Evolutionary conservation across 495 filamentous ascomycete genomes (phyloP).

Genomic region (Aspergillus avenaceus): DNA sequence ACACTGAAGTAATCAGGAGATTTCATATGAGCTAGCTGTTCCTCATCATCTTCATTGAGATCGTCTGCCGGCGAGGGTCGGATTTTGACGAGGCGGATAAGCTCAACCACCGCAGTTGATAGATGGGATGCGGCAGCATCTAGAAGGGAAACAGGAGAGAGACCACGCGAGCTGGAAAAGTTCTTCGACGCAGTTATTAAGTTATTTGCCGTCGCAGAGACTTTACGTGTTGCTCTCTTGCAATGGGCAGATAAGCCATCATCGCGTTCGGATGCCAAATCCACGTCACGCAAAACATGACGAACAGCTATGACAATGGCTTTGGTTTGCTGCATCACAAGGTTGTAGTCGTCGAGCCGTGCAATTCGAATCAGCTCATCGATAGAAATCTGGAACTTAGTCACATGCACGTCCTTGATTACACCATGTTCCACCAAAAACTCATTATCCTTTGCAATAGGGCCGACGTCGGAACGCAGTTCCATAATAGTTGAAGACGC

Average conservation of each 20-base stretch:
- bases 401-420: constrained; percentile 87
- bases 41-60: constrained; percentile 70
- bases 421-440: constrained; percentile 70
- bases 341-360: constrained; percentile 64
- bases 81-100: constrained; percentile 80
- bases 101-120: constrained; percentile 76
- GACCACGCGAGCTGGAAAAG: constrained; percentile 70
- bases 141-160: constrained; percentile 91
- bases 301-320: constrained; percentile 74
- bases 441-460: constrained; percentile 63
- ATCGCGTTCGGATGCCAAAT: constrained; percentile 45
- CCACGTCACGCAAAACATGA: constrained; percentile 73
- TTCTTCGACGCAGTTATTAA: constrained; percentile 92
- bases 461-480: constrained; percentile 55
- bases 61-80: constrained; percentile 68
- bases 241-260: constrained; percentile 40
- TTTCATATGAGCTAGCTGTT: constrained; percentile 39
- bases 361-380: constrained; percentile 85
- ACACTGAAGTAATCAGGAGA: constrained; percentile 48
- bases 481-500: constrained; percentile 74
- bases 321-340: constrained; percentile 77
- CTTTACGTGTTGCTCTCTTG: constrained; percentile 67
- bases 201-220: constrained; percentile 91
- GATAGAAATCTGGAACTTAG: constrained; percentile 90
- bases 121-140: constrained; percentile 96